Conservation (phyloP, 2,329 filamentous ascomycete genomes). For the Pseudocercospora fijiensis region DNA sequence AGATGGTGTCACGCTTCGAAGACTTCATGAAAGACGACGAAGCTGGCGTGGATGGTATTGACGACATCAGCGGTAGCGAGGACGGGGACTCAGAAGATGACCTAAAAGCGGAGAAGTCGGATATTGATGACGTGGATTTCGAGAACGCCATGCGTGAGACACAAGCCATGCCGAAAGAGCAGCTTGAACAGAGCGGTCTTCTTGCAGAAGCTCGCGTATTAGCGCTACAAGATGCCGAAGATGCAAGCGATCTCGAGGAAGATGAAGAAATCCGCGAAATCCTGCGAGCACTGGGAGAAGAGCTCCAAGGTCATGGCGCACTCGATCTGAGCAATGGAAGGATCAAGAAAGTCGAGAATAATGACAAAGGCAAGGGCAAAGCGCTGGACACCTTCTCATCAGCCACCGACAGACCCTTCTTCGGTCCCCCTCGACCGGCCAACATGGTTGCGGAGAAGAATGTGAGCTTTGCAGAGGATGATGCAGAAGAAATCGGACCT, state of each 20-base stretch:
- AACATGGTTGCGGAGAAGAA: conserved; percentile 25
- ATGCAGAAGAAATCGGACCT: conserved; percentile 45
- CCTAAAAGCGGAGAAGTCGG: conserved; percentile 50
- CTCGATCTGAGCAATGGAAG: conserved; percentile 49
- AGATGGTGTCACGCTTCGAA: conserved; percentile 93
- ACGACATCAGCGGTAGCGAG: conserved; percentile 65
- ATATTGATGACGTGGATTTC: conserved; percentile 80
- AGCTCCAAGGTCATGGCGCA: conserved; percentile 68
- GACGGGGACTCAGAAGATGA: conserved; percentile 45
- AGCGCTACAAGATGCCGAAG: conserved; percentile 44
- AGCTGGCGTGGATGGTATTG: conserved; percentile 76
- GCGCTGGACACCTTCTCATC: conserved; percentile 16
- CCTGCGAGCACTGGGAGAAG: conserved; percentile 68
- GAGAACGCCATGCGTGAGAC: conserved; percentile 86
- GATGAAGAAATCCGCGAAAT: conserved; percentile 62
- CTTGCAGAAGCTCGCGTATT: conserved; percentile 39
- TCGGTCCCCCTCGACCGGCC: conserved; percentile 36
- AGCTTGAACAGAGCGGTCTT: conserved; percentile 37
- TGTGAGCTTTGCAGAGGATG: conserved; percentile 31
- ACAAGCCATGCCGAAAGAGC: conserved; percentile 66
- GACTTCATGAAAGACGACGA: conserved; percentile 83
- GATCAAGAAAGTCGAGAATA: conserved; percentile 28
- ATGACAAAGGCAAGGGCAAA: conserved; percentile 35
- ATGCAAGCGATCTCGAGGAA: conserved; percentile 43
- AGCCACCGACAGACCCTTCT: conserved; percentile 24